Evolutionary conservation across 139 green algal genomes (phyloP).

Genomic region (Micractinium sp.): DNA sequence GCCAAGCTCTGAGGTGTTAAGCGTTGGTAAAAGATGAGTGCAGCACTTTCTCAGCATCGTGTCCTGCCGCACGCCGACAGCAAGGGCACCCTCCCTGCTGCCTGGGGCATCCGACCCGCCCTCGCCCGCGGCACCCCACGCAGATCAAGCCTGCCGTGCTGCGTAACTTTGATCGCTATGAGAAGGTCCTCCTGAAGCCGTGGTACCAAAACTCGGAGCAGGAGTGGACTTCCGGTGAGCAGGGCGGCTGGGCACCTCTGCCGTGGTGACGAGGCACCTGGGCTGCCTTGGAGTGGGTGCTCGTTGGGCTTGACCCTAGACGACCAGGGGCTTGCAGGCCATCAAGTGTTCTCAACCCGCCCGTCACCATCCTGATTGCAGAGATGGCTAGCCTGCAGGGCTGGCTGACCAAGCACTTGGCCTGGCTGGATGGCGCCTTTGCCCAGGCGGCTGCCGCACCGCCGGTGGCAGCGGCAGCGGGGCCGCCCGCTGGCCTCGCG

Average conservation of each 20-base stretch:
- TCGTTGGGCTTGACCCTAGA: too few relatives aligned
- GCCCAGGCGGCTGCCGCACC: not conserved
- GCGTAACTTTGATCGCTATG: constrained; percentile 27
- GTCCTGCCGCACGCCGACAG: not conserved
- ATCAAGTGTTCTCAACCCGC: too few relatives aligned
- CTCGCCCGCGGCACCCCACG: not conserved
- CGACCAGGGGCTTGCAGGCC: too few relatives aligned
- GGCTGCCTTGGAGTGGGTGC: too few relatives aligned
- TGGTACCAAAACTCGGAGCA: not conserved
- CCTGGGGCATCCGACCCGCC: too few relatives aligned
- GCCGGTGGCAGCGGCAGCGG: not conserved
- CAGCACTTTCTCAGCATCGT: too few relatives aligned
- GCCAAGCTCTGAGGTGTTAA: too few relatives aligned
- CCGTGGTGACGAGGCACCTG: too few relatives aligned
- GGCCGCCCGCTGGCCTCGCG: too few relatives aligned
- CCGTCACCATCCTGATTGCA: not conserved
- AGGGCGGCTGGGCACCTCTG: not conserved
- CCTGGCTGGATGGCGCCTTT: constrained; percentile 47
- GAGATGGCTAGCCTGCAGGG: constrained; percentile 16
- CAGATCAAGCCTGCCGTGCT: constrained; percentile 25
- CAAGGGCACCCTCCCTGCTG: not conserved
- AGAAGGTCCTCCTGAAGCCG: constrained; percentile 17
- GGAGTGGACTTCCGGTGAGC: constrained; percentile 11
- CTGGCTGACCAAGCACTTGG: constrained; percentile 37
- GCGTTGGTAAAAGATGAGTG: too few relatives aligned